These are phyloP conservation scores for Barnettozyma californica DNA, from an alignment of 805 yeast species.

Conservation along the genomic window DNA sequence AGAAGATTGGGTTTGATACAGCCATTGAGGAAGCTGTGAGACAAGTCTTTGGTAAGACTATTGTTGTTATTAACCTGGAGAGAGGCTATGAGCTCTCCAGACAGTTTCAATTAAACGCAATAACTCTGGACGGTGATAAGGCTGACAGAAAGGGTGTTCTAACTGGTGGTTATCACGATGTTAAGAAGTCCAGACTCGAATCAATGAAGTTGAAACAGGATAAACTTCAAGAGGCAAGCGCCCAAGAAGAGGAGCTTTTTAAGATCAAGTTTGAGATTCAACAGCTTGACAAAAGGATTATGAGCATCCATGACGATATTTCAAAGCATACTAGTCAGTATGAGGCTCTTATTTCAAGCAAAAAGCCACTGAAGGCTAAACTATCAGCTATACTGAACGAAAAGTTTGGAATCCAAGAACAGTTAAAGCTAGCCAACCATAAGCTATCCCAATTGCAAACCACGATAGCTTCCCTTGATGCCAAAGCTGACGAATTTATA, in stretches of 20 bases:
- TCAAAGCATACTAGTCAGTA: conserved; percentile 30
- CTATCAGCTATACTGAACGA: conserved; percentile 38
- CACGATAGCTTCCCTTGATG: conserved; percentile 19
- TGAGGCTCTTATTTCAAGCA: conserved; percentile 37
- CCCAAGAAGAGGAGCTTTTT: conserved; percentile 34
- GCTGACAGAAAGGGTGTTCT: conserved; percentile 80
- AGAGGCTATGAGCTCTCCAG: conserved; percentile 65
- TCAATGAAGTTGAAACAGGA: conserved; percentile 51
- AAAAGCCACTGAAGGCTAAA: conserved; percentile 40
- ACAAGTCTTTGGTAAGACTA: conserved; percentile 76
- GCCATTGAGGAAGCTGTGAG: conserved; percentile 59
- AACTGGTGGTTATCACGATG: conserved; percentile 83
- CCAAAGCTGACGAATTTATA: conserved; percentile 33
- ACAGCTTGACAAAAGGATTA: conserved; percentile 46
- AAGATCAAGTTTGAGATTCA: conserved; percentile 35
- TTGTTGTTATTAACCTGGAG: conserved; percentile 67
- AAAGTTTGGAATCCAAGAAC: conserved; percentile 39
- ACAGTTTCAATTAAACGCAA: conserved; percentile 57
- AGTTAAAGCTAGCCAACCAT: conserved; percentile 24
- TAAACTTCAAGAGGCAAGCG: conserved; percentile 44
- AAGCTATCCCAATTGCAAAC: conserved; percentile 6
- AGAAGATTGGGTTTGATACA: conserved; percentile 60
- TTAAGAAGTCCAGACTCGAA: conserved; percentile 63
- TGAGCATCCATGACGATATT: conserved; percentile 41
- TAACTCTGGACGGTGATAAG: conserved; percentile 89